Base-by-base conservation (phyloP, 2,329 filamentous ascomycete species). In the Neocucurbitaria cava region DNA sequence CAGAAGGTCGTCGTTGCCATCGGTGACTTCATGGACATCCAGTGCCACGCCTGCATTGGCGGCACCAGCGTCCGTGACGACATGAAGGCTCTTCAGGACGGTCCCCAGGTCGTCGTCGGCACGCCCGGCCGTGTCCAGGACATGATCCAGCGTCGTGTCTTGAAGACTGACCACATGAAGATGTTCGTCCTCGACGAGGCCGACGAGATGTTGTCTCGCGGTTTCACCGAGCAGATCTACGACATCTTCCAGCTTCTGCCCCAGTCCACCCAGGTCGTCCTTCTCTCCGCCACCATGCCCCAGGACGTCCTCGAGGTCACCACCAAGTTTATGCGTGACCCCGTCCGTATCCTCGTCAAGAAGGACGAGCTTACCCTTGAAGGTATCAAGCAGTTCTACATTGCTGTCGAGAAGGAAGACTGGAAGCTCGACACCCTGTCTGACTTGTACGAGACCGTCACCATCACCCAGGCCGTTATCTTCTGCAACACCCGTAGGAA, bases 401-500 rank as follows among this genome's bases (percentile, higher is more conserved):
- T 99, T 82, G 95, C 95, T 57, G 95, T 99, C 58, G 95, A 99
- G 86, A 98, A 99, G 87, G 95, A 99, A 81, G 95, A 99, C 77
- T 99, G 95, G 95, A 99, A 99, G 85, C 89, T 99, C 66, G 95
- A 99, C 81, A 99, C 95, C 59, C 91, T 99, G 61, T 98, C 91
- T 73, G 95, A 99, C 82, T 83, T 99, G 70, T 99, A 99, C 85
- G 95, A 99, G 85, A 99, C 95, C 52, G 90, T 99, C 77, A 99
- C 95, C 78, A 99, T 98, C 76, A 99, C 95, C 71, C 95, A 99
- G 82, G 95, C 95, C 56, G 95, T 99, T 81, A 99, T 99, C 83
- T 99, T 99, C 91, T 99, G 95, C 89, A 99, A 99, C 89, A 99
- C 95, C 77, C 91, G 95, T 80, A 90, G 94, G 87, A 99, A 99